phyloP scores from a whole-genome alignment of 345 rosid species.

The Aquilaria yunnanensis region DNA sequence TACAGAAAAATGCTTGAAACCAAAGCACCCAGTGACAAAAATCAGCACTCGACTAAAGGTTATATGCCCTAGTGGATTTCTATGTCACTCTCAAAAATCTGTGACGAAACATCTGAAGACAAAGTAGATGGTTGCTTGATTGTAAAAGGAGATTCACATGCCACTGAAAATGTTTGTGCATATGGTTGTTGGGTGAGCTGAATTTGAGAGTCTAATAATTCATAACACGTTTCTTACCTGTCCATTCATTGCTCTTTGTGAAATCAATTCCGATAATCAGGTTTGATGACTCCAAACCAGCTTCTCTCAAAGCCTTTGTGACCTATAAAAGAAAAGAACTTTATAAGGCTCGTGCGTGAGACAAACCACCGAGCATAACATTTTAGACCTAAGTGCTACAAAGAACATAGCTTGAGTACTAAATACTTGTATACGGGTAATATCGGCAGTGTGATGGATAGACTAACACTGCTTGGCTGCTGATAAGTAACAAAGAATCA shows the following conservation, averaged over 20 bases:
- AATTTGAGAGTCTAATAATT: not conserved
- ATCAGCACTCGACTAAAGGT: not conserved
- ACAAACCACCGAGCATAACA: not conserved
- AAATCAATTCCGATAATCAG: slow-evolving; percentile 84
- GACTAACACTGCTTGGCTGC: too few species aligned
- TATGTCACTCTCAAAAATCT: not conserved
- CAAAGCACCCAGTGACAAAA: not conserved
- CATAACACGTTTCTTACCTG: slow-evolving; percentile 31
- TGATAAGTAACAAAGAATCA: too few species aligned
- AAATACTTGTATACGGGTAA: too few species aligned
- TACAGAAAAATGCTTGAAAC: not conserved
- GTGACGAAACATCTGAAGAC: not conserved
- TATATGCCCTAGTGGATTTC: not conserved
- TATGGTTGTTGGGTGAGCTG: not conserved
- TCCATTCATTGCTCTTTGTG: slow-evolving; percentile 94
- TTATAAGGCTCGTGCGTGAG: not conserved
- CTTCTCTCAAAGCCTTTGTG: slow-evolving; percentile 53
- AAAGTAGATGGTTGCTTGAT: not conserved
- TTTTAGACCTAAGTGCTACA: not conserved
- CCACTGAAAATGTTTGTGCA: not conserved
- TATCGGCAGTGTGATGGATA: too few species aligned
- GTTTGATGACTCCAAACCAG: slow-evolving; percentile 87
- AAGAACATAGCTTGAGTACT: too few species aligned
- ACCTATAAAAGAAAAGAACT: slow-evolving; percentile 28
- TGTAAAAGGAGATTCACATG: too few species aligned